Evolutionary conservation across 768 basidiomycete genomes (phyloP), one percentile per base, ranked within the genome.

Genomic region (Auriscalpium vulgare): DNA sequence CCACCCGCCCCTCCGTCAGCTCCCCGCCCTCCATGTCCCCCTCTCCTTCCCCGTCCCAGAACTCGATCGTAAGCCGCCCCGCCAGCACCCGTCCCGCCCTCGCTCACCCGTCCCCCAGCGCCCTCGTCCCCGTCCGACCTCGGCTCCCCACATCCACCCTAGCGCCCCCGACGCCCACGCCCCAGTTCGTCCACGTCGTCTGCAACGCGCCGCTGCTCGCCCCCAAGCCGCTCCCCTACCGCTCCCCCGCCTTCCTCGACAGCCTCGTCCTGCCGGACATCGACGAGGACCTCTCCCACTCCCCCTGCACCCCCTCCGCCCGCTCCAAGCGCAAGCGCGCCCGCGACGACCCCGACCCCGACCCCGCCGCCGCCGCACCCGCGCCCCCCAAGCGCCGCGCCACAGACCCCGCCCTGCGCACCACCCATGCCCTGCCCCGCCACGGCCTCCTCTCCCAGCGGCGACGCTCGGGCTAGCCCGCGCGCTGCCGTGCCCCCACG

Each of bases 161-260:
- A 55, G 45, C 61, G 10, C 59, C 67, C 37, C 64, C 68, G 17
- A 65, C 71, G 4, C 65, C 68, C 6, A 40, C 62, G 0, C 68
- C 70, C 1, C 61, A 66, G 19, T 36, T 69, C 10, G 59, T 78
- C 46, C 75, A 80, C 57, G 77, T 83, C 69, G 74, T 84, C 19
- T 85, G 82, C 72, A 78, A 83, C 58, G 81, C 82, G 2, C 85
- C 85, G n/a, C 74, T 87, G 54, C 70, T 85, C 58, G 84, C 83
- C 0, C 85, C 85, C 11, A 79, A 79, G 23, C 85, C 85, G 0
- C 78, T 86, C 38, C 85, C 85, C 2, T 85, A 82, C 68, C 82
- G 84, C 54, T 83, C 83, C 10, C 85, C 85, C 29, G 80, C 78
- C 0, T 85, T 85, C 66, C 79, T 87, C 54, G 81, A 84, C 53